These are phyloP conservation scores for Pleurotus pulmonarius DNA, from an alignment of 768 basidiomycete species.

Conservation along the genomic window DNA sequence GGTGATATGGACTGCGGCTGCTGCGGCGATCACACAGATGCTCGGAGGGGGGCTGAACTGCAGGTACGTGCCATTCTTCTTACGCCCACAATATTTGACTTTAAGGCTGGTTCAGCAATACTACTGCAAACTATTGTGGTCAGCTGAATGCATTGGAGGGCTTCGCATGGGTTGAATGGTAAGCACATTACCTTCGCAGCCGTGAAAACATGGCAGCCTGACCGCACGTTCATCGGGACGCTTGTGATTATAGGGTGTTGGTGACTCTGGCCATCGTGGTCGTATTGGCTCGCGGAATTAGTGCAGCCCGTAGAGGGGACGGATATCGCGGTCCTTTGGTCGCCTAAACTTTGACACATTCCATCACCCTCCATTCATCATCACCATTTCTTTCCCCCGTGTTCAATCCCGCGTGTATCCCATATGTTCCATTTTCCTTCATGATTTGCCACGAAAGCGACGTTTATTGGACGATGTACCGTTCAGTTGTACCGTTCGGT, in stretches of 20 bases:
- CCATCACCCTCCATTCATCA: too few relatives aligned
- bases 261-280: slow-evolving; percentile 57
- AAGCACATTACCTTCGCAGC: too few relatives aligned
- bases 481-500: too few relatives aligned
- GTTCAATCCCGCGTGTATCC: too few relatives aligned
- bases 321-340: slow-evolving; percentile 59
- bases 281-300: slow-evolving; percentile 58
- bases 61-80: slow-evolving; percentile 31
- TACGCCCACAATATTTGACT: not conserved
- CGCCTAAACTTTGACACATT: slow-evolving; percentile 5
- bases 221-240: too few relatives aligned
- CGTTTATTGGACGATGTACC: too few relatives aligned
- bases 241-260: slow-evolving; percentile 45
- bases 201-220: too few relatives aligned
- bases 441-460: too few relatives aligned
- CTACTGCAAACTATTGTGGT: slow-evolving; percentile 57
- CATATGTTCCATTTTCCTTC: too few relatives aligned
- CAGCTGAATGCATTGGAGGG: slow-evolving; percentile 74
- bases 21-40: slow-evolving; percentile 62
- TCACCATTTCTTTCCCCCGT: too few relatives aligned
- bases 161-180: slow-evolving; percentile 79
- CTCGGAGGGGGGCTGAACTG: slow-evolving; percentile 73
- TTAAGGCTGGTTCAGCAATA: slow-evolving; percentile 19
- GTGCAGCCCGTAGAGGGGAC: slow-evolving; percentile 60
- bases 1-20: slow-evolving; percentile 76